These are phyloP conservation scores for Ceratobasidium sp. DNA, from an alignment of 1,284 basidiomycete genomes.

Conservation along the genomic window DNA sequence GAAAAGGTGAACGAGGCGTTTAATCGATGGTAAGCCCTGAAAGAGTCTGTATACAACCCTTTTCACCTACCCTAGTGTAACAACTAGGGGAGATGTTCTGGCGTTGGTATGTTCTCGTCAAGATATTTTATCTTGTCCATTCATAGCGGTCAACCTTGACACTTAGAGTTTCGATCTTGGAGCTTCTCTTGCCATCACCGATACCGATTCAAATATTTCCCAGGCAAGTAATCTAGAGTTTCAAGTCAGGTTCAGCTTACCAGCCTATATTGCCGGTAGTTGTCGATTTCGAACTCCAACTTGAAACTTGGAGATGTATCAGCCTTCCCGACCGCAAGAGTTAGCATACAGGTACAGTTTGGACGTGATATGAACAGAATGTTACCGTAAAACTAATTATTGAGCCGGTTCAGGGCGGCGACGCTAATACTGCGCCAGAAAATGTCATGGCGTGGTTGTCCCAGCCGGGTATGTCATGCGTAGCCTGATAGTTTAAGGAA, in stretches of 20 bases:
- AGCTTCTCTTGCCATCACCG: conserved; percentile 12
- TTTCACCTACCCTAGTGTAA: not conserved
- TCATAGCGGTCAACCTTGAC: not conserved
- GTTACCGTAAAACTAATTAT: not conserved
- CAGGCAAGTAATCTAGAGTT: not conserved
- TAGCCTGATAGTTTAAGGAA: not conserved
- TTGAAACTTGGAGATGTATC: not conserved
- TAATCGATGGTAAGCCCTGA: conserved; percentile 11
- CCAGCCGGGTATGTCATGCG: not conserved
- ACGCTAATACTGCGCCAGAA: not conserved
- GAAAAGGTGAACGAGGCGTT: conserved; percentile 1
- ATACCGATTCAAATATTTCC: not conserved
- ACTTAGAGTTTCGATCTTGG: conserved; percentile 23
- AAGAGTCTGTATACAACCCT: not conserved
- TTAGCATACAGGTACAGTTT: not conserved
- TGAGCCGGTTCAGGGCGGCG: not conserved
- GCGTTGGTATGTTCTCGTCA: conserved; percentile 1
- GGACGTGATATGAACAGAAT: not conserved
- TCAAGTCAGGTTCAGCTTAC: no score
- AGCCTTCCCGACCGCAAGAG: not conserved
- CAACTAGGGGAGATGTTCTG: conserved; percentile 34
- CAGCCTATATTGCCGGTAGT: not conserved
- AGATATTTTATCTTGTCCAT: not conserved
- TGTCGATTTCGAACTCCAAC: not conserved
- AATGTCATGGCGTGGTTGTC: not conserved